These are phyloP conservation scores for Colletotrichum horii DNA, from an alignment of 2,329 filamentous ascomycete genomes.

Conservation along the genomic window DNA sequence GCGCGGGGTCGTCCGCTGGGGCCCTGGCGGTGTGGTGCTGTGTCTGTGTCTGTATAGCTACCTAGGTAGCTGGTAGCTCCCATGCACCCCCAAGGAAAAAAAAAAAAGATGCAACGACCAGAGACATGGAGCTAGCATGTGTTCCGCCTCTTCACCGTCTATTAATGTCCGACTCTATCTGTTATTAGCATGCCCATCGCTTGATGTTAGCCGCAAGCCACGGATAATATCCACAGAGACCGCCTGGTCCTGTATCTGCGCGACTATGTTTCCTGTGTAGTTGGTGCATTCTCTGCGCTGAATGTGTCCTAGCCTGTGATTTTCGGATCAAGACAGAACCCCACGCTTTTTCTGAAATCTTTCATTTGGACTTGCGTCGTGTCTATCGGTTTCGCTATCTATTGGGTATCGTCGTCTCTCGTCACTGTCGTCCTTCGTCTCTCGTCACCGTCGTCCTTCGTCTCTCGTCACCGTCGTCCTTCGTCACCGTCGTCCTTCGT, in stretches of 20 bases:
- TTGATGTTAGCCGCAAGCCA: background rate
- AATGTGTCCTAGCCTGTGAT: background rate
- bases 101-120: background rate
- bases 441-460: background rate
- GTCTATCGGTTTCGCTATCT: background rate
- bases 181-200: background rate
- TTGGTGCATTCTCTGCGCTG: background rate
- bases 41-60: background rate
- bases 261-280: background rate
- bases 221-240: background rate
- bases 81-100: background rate
- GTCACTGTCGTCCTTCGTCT: too few relatives aligned
- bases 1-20: conserved; percentile 4
- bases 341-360: background rate
- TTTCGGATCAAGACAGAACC: background rate
- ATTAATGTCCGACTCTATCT: background rate
- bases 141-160: background rate
- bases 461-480: background rate
- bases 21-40: conserved; percentile 5
- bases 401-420: background rate
- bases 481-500: too few relatives aligned
- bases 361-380: background rate
- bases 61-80: background rate
- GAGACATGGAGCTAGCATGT: background rate
- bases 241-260: background rate